Percentiles rank a stretch among this genome's conserved stretches.
phyloP scores from a whole-genome alignment of 169 alveolate species.

The Plasmodium vinckei region DNA sequence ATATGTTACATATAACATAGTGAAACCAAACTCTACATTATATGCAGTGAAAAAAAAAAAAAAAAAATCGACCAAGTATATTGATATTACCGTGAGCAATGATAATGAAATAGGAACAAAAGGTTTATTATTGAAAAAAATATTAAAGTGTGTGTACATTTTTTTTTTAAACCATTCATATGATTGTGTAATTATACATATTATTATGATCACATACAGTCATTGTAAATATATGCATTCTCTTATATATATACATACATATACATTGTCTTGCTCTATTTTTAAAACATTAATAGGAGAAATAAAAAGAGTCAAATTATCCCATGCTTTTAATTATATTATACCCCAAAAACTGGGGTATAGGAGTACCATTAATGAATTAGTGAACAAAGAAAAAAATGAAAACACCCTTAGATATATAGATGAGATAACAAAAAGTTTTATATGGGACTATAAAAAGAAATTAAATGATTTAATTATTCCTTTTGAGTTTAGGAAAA shows the following conservation, averaged over 20 bases:
- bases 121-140: constrained; percentile 23
- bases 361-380: constrained; percentile 73
- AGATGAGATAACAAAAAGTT: constrained; percentile 68
- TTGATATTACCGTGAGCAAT: constrained; percentile 69
- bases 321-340: constrained; percentile 75
- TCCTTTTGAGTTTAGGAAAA: constrained; percentile 49
- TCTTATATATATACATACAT: neutral
- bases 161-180: neutral
- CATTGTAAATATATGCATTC: neutral
- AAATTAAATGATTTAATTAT: constrained; percentile 32
- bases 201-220: neutral
- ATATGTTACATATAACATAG: constrained; percentile 26
- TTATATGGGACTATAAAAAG: constrained; percentile 51
- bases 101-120: constrained; percentile 77
- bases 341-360: constrained; percentile 75
- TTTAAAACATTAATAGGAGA: constrained; percentile 18
- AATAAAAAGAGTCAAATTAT: constrained; percentile 69
- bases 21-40: constrained; percentile 17
- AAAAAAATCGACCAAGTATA: constrained; percentile 41
- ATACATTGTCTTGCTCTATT: neutral
- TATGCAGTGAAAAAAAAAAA: constrained; percentile 66
- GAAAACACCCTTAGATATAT: constrained; percentile 64
- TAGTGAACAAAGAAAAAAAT: constrained; percentile 59
- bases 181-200: neutral
- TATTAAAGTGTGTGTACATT: neutral